phyloP scores from a whole-genome alignment of 768 basidiomycete genomes.

The Glaciozyma martinii region DNA sequence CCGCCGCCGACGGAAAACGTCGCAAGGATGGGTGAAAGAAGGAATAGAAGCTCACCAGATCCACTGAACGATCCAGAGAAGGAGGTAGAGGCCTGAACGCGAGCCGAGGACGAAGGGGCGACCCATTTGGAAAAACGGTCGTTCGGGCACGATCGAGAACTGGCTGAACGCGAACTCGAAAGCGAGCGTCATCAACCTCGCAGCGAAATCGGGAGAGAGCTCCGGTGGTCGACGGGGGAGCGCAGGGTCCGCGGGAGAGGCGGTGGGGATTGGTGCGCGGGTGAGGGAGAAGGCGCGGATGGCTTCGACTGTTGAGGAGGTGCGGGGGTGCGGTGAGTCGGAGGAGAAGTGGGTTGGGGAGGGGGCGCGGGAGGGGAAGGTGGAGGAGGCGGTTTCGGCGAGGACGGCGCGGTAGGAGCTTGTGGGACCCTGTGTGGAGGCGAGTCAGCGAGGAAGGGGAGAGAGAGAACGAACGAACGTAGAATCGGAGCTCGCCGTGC shows the following conservation, averaged over 20 bases:
- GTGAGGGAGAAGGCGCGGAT: slow-evolving; percentile 11
- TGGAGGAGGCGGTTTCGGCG: not conserved
- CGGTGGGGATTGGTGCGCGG: slow-evolving; percentile 9
- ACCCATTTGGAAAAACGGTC: not conserved
- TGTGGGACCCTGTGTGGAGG: slow-evolving; percentile 14
- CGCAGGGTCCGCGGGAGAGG: slow-evolving; percentile 1
- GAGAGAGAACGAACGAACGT: not conserved
- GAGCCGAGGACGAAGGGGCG: not conserved
- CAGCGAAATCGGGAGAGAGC: slow-evolving; percentile 15
- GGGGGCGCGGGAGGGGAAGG: slow-evolving; percentile 10
- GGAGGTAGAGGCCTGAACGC: slow-evolving; percentile 11
- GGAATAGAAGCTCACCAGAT: too few relatives aligned
- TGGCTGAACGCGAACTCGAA: slow-evolving; percentile 8
- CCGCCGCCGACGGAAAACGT: too few relatives aligned
- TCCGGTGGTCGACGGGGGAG: slow-evolving; percentile 20
- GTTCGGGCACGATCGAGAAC: too few relatives aligned
- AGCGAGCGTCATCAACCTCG: slow-evolving; percentile 7
- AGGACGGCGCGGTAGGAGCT: slow-evolving; percentile 25
- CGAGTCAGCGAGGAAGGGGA: too few relatives aligned
- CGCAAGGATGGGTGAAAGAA: too few relatives aligned
- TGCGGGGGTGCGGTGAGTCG: too few relatives aligned
- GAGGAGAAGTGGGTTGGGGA: too few relatives aligned
- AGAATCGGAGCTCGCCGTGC: slow-evolving; percentile 11
- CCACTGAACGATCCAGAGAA: too few relatives aligned
- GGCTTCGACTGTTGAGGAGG: not conserved